phyloP scores from a whole-genome alignment of 805 yeast species.

The Yarrowia bubula region DNA sequence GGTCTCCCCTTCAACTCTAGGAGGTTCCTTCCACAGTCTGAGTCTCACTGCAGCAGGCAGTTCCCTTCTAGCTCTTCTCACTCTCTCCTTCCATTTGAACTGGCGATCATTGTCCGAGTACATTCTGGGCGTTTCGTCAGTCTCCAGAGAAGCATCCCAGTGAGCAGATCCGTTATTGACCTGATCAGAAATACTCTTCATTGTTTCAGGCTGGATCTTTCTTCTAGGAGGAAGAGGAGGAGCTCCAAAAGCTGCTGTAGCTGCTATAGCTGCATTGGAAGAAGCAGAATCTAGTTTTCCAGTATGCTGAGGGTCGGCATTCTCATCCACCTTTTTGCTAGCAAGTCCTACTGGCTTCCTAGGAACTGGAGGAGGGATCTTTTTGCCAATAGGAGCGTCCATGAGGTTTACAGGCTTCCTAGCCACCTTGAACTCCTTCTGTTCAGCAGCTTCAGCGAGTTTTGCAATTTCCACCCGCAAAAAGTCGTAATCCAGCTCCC shows the following conservation, averaged over 20 bases:
- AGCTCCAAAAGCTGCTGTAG: conserved; percentile 24
- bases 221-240: conserved; percentile 28
- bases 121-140: conserved; percentile 33
- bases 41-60: conserved; percentile 45
- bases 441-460: neutral
- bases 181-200: conserved; percentile 29
- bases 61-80: conserved; percentile 44
- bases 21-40: conserved; percentile 47
- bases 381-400: conserved; percentile 9
- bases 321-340: neutral
- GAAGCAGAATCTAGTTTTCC: neutral
- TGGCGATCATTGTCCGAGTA: conserved; percentile 45
- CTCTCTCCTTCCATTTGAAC: conserved; percentile 58
- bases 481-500: conserved; percentile 35
- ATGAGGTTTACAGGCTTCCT: conserved; percentile 24
- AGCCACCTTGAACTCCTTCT: neutral
- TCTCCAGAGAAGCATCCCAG: conserved; percentile 35
- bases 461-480: conserved; percentile 29
- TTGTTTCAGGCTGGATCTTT: conserved; percentile 37
- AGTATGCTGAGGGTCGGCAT: neutral
- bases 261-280: conserved; percentile 38
- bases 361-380: conserved; percentile 36
- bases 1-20: conserved; percentile 43
- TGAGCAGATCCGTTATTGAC: conserved; percentile 1
- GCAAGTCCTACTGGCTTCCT: conserved; percentile 35